Conservation (phyloP, 2,329 filamentous ascomycete species). For the Pyricularia sp. region DNA sequence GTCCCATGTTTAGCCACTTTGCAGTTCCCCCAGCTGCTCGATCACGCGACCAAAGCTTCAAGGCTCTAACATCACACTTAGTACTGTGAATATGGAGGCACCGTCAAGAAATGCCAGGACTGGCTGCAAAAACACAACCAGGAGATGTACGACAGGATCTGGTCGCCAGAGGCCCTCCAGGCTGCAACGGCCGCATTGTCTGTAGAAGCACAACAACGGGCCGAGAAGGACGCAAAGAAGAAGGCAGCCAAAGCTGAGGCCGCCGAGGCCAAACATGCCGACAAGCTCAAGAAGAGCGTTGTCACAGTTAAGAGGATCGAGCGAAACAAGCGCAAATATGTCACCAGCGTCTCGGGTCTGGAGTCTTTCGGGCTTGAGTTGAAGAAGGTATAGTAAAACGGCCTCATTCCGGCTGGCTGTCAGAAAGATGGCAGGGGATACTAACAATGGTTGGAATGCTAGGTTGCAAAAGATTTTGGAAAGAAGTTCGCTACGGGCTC, state of each 20-base stretch:
- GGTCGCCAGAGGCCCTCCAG: constrained; percentile 78
- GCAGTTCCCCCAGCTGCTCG: background rate
- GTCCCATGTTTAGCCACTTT: background rate
- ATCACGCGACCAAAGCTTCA: background rate
- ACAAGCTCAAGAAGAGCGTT: constrained; percentile 69
- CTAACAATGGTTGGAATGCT: background rate
- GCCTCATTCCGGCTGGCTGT: background rate
- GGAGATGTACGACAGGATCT: constrained; percentile 63
- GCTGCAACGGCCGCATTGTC: constrained; percentile 77
- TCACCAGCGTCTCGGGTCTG: constrained; percentile 81
- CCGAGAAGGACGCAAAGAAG: constrained; percentile 91
- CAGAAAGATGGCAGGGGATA: background rate
- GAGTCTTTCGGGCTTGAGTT: constrained; percentile 85
- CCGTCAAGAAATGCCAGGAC: constrained; percentile 90
- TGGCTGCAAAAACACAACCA: constrained; percentile 73
- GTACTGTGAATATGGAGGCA: constrained; percentile 99
- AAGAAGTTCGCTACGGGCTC: constrained; percentile 97
- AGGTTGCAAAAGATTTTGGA: constrained; percentile 83
- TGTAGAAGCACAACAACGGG: constrained; percentile 83
- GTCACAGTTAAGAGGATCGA: constrained; percentile 93
- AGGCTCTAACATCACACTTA: constrained; percentile 23
- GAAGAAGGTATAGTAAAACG: constrained; percentile 52
- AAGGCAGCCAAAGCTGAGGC: constrained; percentile 91
- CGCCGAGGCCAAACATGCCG: constrained; percentile 68
- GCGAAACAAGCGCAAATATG: constrained; percentile 94